Conservation (phyloP, 805 yeast genomes). For the Priceomyces haplophilus region DNA sequence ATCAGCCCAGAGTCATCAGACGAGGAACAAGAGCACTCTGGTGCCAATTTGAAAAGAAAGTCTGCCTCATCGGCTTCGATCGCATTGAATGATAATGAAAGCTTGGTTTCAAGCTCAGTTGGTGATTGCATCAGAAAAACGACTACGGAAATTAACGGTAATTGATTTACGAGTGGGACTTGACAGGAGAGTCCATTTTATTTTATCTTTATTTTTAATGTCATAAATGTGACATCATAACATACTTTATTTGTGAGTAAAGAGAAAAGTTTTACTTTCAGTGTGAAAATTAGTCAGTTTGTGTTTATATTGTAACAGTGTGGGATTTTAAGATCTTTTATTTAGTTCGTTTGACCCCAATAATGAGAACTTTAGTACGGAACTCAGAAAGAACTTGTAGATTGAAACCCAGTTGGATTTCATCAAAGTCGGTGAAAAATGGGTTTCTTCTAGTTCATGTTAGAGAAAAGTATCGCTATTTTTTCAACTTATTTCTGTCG, state of each 20-base stretch:
- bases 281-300: no score
- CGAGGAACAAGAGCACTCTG: conserved; percentile 17
- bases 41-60: conserved; percentile 8
- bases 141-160: conserved; percentile 35
- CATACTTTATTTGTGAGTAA: no score
- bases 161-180: conserved; percentile 1
- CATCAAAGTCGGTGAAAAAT: no score
- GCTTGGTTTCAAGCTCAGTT: conserved; percentile 35
- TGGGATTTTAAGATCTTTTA: neutral
- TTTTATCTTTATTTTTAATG: neutral
- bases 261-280: no score
- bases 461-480: no score
- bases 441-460: no score
- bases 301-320: neutral
- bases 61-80: conserved; percentile 11
- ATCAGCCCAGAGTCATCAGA: conserved; percentile 29
- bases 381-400: no score
- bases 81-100: conserved; percentile 27
- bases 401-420: no score
- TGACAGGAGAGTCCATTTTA: neutral
- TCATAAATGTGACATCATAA: neutral
- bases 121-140: conserved; percentile 41
- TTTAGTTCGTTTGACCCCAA: neutral
- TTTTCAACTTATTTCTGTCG: no score
- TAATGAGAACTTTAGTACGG: neutral